Base-by-base conservation (phyloP, 495 filamentous ascomycete species). In the Pyrenopolyporus hunteri region DNA sequence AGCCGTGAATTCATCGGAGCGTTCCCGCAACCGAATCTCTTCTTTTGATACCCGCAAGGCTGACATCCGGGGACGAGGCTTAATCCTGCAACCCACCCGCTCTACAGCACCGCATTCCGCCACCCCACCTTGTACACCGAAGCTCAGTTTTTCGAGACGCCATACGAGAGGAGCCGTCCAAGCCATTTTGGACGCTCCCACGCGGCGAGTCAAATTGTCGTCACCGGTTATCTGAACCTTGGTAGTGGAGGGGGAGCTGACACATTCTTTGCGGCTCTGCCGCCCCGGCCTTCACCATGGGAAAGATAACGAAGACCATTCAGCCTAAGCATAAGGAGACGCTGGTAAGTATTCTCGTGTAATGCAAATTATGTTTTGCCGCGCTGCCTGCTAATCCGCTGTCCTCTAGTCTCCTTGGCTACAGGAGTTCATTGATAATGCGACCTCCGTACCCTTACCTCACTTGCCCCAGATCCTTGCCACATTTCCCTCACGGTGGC, bases 271-370 rank as follows among this genome's bases (percentile, higher is more conserved):
- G 81, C 81, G 82, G 82, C 80, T 70, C 64, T 73, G 80, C 82
- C 80, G 82, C 81, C 66, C 69, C 74, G 65, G 59, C 60, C 55
- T 66, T 73, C 78, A 82, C 57, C 68, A 97, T 96, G 92, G 93
- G 91, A 83, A 93, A 88, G 86, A 98, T 98, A 76, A 93, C 91
- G 76, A 98, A 98, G 85, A 81, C 87, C 66, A 93, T 93, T 71
- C 90, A 90, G 71, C 79, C 87, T 66, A 93, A 94, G 76, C 94
- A 98, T 79, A 88, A 89, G 81, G 92, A 93, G 74, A 97, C 92
- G 66, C 76, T 96, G 78, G 93, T 97, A 86, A 82, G 89, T 79
- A 59, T 37, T 31, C 35, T 20, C 28, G n/a, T n/a, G n/a, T n/a
- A n/a, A n/a, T 55, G 10, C 36, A 22, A 25, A n/a, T n/a, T 37